These are phyloP conservation scores for Carex littledalei DNA, from an alignment of 176 grass and related monocot genomes.

Conservation along the genomic window DNA sequence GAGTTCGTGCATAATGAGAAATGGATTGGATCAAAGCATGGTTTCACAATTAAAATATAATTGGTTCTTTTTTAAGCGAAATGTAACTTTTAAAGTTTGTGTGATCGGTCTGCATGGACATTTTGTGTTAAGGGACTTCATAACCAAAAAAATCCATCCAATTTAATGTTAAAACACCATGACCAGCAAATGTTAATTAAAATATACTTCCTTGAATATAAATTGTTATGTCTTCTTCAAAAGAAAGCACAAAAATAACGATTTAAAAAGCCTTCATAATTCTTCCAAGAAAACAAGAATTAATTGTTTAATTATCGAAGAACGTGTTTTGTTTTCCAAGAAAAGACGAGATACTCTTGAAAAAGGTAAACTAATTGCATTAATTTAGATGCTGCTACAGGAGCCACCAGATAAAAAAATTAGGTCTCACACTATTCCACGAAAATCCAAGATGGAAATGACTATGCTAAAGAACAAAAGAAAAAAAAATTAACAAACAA, in stretches of 20 bases:
- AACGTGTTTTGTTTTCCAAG: not conserved
- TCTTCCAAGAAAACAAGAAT: not conserved
- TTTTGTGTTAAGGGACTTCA: not conserved
- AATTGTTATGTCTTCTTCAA: not conserved
- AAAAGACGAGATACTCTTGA: not conserved
- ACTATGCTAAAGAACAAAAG: conserved; percentile 18
- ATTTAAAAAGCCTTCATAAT: not conserved
- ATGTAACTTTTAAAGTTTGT: not conserved
- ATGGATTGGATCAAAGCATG: not conserved
- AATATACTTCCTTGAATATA: not conserved
- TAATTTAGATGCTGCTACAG: not conserved
- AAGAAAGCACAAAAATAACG: not conserved
- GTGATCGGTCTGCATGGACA: not conserved
- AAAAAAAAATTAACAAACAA: conserved; percentile 7
- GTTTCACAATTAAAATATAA: not conserved
- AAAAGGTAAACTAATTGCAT: not conserved
- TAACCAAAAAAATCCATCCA: not conserved
- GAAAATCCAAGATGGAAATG: conserved; percentile 1
- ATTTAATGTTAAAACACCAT: not conserved
- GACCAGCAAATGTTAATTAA: not conserved
- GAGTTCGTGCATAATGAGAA: not conserved
- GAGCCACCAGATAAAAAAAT: conserved; percentile 1
- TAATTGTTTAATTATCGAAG: not conserved
- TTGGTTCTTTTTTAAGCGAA: not conserved
- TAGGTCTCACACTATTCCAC: conserved; percentile 4